These are phyloP conservation scores for Chamaecrista fasciculata DNA, from an alignment of 306 rosid genomes.

Conservation along the genomic window DNA sequence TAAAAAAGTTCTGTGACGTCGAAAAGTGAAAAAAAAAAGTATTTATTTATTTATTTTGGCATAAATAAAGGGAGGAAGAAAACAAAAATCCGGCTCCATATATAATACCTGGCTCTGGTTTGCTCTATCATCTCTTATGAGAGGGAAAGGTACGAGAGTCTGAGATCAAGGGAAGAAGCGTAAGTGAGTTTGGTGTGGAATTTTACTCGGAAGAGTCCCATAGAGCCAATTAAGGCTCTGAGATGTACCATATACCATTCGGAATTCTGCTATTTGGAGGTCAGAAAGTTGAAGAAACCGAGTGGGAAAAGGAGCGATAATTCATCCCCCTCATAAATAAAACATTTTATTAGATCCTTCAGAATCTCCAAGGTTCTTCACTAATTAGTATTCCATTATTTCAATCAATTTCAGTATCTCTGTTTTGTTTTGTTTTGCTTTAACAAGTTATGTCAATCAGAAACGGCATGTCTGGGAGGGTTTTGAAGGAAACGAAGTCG, in stretches of 20 bases:
- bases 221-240: conserved; percentile 39
- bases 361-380: background rate
- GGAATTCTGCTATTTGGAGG: conserved; percentile 35
- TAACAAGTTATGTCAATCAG: background rate
- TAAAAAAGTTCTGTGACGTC: no score
- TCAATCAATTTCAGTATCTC: background rate
- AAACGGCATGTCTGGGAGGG: conserved; percentile 30
- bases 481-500: conserved; percentile 21
- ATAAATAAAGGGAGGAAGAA: background rate
- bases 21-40: no score
- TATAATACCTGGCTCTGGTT: background rate
- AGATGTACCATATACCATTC: conserved; percentile 39
- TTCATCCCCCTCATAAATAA: background rate
- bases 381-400: no score
- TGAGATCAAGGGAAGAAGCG: background rate
- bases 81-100: background rate
- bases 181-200: background rate
- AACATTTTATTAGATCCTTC: background rate
- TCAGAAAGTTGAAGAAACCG: conserved; percentile 38
- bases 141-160: background rate
- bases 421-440: no score
- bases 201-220: background rate
- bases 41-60: no score
- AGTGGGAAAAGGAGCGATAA: conserved; percentile 71
- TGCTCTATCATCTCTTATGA: no score